phyloP scores from a whole-genome alignment of 1,284 basidiomycete genomes.

The Serendipita sp. region DNA sequence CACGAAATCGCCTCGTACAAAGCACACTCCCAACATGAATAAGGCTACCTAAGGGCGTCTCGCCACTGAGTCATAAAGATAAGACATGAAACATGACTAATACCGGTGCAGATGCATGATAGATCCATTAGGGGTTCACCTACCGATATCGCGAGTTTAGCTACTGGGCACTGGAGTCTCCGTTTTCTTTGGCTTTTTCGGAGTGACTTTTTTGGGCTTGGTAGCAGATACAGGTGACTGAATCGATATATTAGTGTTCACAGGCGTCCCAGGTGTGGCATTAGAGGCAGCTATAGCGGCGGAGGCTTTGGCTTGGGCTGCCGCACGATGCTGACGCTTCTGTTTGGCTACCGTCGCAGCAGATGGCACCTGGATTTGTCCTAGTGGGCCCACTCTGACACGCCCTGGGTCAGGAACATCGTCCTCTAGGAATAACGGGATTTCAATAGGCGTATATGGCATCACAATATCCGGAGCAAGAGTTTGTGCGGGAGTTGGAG shows the following conservation, averaged over 20 bases:
- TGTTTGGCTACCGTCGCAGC: constrained; percentile 21
- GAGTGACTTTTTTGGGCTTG: constrained; percentile 11
- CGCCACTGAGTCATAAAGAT: no score
- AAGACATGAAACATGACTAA: background rate
- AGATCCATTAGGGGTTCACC: background rate
- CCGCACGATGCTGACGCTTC: constrained; percentile 21
- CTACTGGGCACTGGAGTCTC: background rate
- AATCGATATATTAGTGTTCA: constrained; percentile 2
- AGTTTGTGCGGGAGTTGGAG: background rate
- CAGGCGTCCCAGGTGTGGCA: constrained; percentile 9
- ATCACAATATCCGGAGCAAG: background rate
- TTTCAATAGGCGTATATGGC: background rate
- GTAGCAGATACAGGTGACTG: constrained; percentile 9
- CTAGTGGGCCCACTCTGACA: constrained; percentile 59
- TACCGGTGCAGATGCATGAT: background rate
- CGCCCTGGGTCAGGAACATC: constrained; percentile 42
- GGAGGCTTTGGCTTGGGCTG: constrained; percentile 19
- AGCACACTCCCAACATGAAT: background rate
- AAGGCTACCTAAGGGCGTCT: no score
- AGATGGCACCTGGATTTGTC: constrained; percentile 42
- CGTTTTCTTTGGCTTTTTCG: constrained; percentile 2
- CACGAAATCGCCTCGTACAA: constrained; percentile 3
- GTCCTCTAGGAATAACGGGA: constrained; percentile 36
- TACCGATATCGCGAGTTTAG: background rate
- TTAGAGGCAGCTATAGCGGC: constrained; percentile 20